Evolutionary conservation across 2,329 filamentous ascomycete species (phyloP), one percentile per base, ranked within the genome.

Genomic region (Monilinia vaccinii-corymbosi): DNA sequence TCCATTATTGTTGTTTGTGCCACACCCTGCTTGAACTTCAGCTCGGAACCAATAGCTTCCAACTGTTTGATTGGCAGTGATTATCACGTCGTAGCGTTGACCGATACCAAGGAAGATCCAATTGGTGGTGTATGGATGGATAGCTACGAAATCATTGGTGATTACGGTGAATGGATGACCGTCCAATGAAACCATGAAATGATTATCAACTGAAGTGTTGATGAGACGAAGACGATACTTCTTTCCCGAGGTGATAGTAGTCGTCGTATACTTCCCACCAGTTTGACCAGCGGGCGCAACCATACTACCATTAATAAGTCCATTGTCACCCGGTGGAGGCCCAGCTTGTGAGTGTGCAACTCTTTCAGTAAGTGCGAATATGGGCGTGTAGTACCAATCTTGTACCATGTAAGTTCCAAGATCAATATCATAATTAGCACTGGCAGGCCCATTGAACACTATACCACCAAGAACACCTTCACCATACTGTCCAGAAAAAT

Each of bases 111-210:
- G 67, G 31, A 73, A 72, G 2, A 82, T 57, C 28, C 71, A 71
- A 0, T 74, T 73, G 1, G 80, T 77, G 0, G 71, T 71, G 62
- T 78, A 86, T 0, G 82, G 82, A 25, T 73, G 62, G 25, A 86
- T 76, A 0, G 83, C 81, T 0, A 86, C 79, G 6, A 85, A 73
- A 60, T 85, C 84, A n/a, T 71, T 72, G 0, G 77, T 75, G 28
- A 86, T 81, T 25, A 86, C 81, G 0, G 74, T 79, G 66, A 86
- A 68, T 0, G 69, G 76, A 69, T 86, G 83, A 58, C 79, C 77
- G 66, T 81, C 79, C 56, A 82, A 77, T 48, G 72, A 73, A 62
- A 82, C 74, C 25, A 70, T 68, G 65, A 76, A 75, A 56, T 71
- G 72, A 38, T 73, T 74, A 61, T 75, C 75, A 13, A 75, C 71